These are phyloP conservation scores for Botrytis cinerea DNA, from an alignment of 2,329 filamentous ascomycete genomes.

Conservation along the genomic window DNA sequence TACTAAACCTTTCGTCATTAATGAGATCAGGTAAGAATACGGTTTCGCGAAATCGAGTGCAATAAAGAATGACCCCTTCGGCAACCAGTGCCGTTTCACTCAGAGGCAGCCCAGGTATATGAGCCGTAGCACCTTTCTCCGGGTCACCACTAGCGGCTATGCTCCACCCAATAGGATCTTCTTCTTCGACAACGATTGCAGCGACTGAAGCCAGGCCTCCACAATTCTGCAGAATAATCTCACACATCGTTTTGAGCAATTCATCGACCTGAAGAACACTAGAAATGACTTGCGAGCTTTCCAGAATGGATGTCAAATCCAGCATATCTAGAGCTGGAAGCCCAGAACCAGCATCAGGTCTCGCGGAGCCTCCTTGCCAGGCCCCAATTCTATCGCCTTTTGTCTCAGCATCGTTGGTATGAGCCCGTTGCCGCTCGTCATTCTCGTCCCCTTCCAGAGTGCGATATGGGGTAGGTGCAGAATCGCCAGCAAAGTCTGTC, in stretches of 20 bases:
- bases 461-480: conserved; percentile 54
- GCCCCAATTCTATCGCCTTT: conserved; percentile 61
- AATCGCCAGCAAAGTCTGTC: conserved; percentile 67
- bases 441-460: conserved; percentile 46
- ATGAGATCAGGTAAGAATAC: conserved; percentile 74
- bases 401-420: conserved; percentile 45
- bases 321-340: conserved; percentile 80
- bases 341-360: conserved; percentile 59
- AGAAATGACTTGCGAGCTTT: conserved; percentile 77
- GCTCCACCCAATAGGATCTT: conserved; percentile 59
- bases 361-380: conserved; percentile 61
- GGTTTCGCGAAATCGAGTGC: conserved; percentile 72
- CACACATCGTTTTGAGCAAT: conserved; percentile 77
- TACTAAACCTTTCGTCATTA: conserved; percentile 76
- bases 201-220: conserved; percentile 69
- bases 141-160: conserved; percentile 74
- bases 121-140: conserved; percentile 66
- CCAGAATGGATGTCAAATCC: conserved; percentile 75
- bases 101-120: conserved; percentile 65
- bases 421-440: conserved; percentile 46
- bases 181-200: conserved; percentile 73
- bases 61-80: conserved; percentile 75
- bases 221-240: conserved; percentile 77
- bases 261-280: conserved; percentile 75
- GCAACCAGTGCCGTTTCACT: conserved; percentile 69